These are phyloP conservation scores for Eucalyptus curtisii DNA, from an alignment of 345 rosid genomes.

Conservation along the genomic window DNA sequence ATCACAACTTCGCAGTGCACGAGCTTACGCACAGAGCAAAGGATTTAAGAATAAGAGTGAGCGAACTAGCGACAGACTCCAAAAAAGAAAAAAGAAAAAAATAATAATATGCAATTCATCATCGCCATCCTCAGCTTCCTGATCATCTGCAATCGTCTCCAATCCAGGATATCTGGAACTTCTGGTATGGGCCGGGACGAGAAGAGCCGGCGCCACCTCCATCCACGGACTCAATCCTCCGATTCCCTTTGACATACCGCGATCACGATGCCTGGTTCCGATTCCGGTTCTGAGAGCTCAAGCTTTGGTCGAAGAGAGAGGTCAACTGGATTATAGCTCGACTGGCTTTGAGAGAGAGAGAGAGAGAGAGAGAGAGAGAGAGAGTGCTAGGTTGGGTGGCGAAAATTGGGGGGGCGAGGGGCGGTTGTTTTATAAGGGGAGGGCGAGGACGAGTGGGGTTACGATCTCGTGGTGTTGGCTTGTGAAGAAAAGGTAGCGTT, in stretches of 20 bases:
- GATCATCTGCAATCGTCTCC: slow-evolving; percentile 30
- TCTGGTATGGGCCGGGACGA: slow-evolving; percentile 5
- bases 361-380: too few species aligned
- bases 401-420: background rate
- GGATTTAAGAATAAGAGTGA: too few species aligned
- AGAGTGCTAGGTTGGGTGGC: background rate
- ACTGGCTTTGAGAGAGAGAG: too few species aligned
- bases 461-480: too few species aligned
- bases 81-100: too few species aligned
- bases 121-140: slow-evolving; percentile 13
- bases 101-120: background rate
- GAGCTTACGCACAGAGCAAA: background rate
- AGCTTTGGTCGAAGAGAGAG: background rate
- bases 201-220: slow-evolving; percentile 23
- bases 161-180: slow-evolving; percentile 11
- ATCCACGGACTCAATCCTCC: slow-evolving; percentile 11
- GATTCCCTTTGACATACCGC: slow-evolving; percentile 6
- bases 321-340: too few species aligned
- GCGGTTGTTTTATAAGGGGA: background rate
- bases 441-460: background rate
- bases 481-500: background rate
- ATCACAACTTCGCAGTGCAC: background rate
- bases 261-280: background rate
- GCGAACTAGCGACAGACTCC: too few species aligned
- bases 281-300: background rate